Base-by-base conservation (phyloP, 495 filamentous ascomycete species). In the Aspergillus mulundensis region DNA sequence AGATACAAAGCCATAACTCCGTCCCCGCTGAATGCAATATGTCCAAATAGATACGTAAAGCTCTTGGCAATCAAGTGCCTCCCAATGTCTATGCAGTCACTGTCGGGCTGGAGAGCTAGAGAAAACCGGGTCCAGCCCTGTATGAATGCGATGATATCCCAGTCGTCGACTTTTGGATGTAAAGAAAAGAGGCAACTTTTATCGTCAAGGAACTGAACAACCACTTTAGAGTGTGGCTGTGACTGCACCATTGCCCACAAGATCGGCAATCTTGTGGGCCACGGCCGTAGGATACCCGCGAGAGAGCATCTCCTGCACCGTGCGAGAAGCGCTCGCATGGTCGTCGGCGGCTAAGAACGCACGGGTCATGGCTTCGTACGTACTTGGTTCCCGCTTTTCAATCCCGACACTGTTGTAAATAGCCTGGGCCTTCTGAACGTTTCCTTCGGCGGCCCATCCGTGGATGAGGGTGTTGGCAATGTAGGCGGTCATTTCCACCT, bases 401-500 rank as follows among this genome's bases (percentile, higher is more conserved):
- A 78, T 78, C 32, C 84, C 81, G 36, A 98, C 82, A 44, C 81
- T 75, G 38, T 87, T 79, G 67, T 95, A 98, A 60, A 97, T 83
- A 6, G 78, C 75, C 70, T 86, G 83, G 36, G 90, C 88, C 70
- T 89, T 91, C 50, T 68, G 71, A 23, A 98, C 89, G 53, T 91
- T 81, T 70, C 87, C 87, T 69, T 89, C 89, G 25, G 83, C 76
- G 34, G 95, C 91, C 94, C 94, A 98, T 57, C 94, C 94, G 62
- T 97, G 91, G 67, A 98, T 98, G n/a, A 98, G 83, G 1, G 91
- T 95, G 77, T 98, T 98, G 62, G 95, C 94, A 61, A 98, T 97
- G 74, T 98, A 98, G 1, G 94, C 87, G 5, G 95, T 97, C 81
- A 97, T 84, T 52, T 89, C 87, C 11, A 97, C 84, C 42, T 83